These are phyloP conservation scores for Boletellus ananiceps DNA, from an alignment of 768 basidiomycete genomes.

Conservation along the genomic window DNA sequence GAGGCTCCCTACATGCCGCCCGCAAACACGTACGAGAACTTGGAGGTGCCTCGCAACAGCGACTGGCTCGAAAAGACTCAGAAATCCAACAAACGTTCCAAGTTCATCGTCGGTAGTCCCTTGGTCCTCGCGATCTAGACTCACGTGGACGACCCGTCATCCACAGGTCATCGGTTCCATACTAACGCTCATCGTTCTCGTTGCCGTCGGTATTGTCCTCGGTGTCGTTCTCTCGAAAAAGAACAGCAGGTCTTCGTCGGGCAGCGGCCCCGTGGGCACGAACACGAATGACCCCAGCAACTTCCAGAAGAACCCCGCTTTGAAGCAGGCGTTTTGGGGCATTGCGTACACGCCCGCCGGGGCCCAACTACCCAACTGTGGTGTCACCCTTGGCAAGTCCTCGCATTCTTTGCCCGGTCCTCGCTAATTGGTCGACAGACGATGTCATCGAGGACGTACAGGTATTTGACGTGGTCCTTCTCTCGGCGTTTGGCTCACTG, in stretches of 20 bases:
- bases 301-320: conserved; percentile 63
- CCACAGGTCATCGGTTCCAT: conserved; percentile 50
- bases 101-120: conserved; percentile 48
- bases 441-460: conserved; percentile 70
- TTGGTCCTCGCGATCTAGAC: neutral
- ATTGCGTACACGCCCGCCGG: conserved; percentile 82
- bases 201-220: conserved; percentile 54
- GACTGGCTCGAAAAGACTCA: conserved; percentile 39
- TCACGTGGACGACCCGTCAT: conserved; percentile 1
- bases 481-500: conserved; percentile 7
- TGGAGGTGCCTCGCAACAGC: conserved; percentile 31
- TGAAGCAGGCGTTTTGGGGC: conserved; percentile 78
- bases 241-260: conserved; percentile 31
- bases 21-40: conserved; percentile 30
- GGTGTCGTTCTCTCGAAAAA: conserved; percentile 64
- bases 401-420: neutral
- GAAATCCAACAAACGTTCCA: conserved; percentile 40
- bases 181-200: conserved; percentile 45
- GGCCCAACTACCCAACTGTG: conserved; percentile 68
- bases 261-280: conserved; percentile 23
- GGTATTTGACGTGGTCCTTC: conserved; percentile 33
- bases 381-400: conserved; percentile 41
- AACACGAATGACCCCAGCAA: conserved; percentile 69
- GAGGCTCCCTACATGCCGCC: conserved; percentile 23
- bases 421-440: conserved; percentile 25